Base-by-base conservation (phyloP, 108 stramenopile genomes). In the Poteriospumella lacustris region DNA sequence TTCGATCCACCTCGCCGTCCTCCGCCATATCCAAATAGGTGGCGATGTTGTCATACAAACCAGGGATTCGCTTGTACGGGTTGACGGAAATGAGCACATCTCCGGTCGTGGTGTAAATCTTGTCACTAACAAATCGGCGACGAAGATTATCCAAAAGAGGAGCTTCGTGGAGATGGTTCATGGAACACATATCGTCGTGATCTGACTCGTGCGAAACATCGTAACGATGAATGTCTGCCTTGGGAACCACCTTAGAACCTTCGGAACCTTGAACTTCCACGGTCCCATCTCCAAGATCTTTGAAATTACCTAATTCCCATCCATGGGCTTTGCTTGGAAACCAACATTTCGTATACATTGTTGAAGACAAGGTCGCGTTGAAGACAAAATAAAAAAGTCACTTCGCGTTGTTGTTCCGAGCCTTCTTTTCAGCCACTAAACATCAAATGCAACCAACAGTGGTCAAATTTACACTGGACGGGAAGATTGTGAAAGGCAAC, bases 41-140 rank as follows among this genome's bases (percentile, higher is more conserved):
- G 9, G 36, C 9, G 33, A 24, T 3, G 31, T 73, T 82, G 33
- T 58, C 69, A 86, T 90, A 90, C 39, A 90, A 43, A 36, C 83
- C 83, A 2, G 89, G 90, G 88, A 94, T 92, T 38, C 79, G 80
- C 59, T 81, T 82, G 88, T 89, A 90, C 28, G 99, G 99, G 80
- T 99, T 99, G 38, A 99, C 94, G 47, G 96, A 95, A 85, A 99
- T 99, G 68, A 99, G 84, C 34, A 99, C 95, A 36, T 97, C 93
- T 19, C 97, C 97, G 24, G 95, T 97, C 92, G 92, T 97, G 2
- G 99, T 99, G 85, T 99, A 99, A 80, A 99, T 99, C 59, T 78
- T 47, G 44, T 88, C 86, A n/a, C 80, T 79, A 1, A 2, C 31
- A 58, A 87, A 88, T 1, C 88, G 80, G 9, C 85, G 52, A 34